Percentiles rank a stretch among this genome's conserved stretches.
Evolutionary conservation across 1,139 yeast genomes (phyloP).

Genomic region (Magnusiomyces tetraspermus): DNA sequence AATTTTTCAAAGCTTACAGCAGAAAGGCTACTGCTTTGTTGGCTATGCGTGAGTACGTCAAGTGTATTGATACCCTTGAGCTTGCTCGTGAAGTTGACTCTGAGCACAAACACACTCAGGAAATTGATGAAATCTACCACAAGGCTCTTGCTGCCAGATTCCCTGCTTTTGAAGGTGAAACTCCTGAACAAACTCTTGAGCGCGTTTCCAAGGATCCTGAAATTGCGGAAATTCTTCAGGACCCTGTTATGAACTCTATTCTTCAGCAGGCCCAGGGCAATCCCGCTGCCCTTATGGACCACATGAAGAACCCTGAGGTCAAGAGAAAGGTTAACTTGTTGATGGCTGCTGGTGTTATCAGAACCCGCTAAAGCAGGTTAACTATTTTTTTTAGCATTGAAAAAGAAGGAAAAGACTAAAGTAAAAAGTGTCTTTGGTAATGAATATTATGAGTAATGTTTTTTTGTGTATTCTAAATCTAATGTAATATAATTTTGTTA

Average conservation of each 20-base stretch:
- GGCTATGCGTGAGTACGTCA: slow-evolving; percentile 79
- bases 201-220: slow-evolving; percentile 92
- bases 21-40: slow-evolving; percentile 94
- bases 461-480: no score
- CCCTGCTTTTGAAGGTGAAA: slow-evolving; percentile 75
- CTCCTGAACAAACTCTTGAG: slow-evolving; percentile 90
- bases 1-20: slow-evolving; percentile 86
- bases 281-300: slow-evolving; percentile 95
- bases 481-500: no score
- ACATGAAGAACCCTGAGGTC: slow-evolving; percentile 94
- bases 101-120: slow-evolving; percentile 53
- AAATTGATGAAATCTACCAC: slow-evolving; percentile 73
- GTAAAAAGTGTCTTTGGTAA: no score
- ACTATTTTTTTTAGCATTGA: no score
- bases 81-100: slow-evolving; percentile 68
- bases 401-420: no score
- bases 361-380: slow-evolving; percentile 78
- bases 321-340: slow-evolving; percentile 79
- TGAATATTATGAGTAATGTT: no score
- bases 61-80: slow-evolving; percentile 73
- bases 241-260: slow-evolving; percentile 95
- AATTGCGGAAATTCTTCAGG: slow-evolving; percentile 79
- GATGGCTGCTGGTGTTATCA: slow-evolving; percentile 94
- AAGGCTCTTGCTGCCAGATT: slow-evolving; percentile 77
- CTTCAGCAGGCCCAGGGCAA: slow-evolving; percentile 88